Percentiles rank a stretch among this genome's conserved stretches.
phyloP scores from a whole-genome alignment of 306 rosid genomes.

The Astragalus glycyphyllos region DNA sequence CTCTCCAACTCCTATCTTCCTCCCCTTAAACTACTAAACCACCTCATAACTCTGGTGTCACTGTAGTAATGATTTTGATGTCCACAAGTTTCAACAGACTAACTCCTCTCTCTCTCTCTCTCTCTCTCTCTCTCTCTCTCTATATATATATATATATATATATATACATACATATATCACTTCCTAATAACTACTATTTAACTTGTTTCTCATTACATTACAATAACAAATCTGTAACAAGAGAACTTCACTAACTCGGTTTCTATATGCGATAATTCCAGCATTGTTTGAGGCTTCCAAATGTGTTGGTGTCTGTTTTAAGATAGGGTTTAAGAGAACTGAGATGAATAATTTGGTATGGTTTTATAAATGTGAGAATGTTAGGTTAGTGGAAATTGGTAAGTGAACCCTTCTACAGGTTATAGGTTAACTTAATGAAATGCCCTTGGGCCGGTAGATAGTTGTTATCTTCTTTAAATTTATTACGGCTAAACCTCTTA shows the following conservation, averaged over 20 bases:
- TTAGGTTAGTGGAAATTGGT: background rate
- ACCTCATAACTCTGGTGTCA: no score
- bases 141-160: background rate
- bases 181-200: background rate
- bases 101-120: background rate
- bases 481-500: slow-evolving; percentile 38
- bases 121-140: no score
- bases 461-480: background rate
- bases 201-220: background rate
- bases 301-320: background rate
- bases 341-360: slow-evolving; percentile 25
- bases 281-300: background rate
- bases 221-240: background rate
- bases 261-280: background rate
- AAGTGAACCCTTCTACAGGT: background rate
- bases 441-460: slow-evolving; percentile 20
- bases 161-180: background rate
- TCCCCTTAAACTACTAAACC: no score
- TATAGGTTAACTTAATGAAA: slow-evolving; percentile 20
- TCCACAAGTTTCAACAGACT: background rate
- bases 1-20: no score
- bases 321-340: slow-evolving; percentile 23
- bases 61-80: background rate
- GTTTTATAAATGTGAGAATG: slow-evolving; percentile 13
- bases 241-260: background rate